phyloP scores from a whole-genome alignment of 208 protist species.

The Trypanosoma cruzi region DNA sequence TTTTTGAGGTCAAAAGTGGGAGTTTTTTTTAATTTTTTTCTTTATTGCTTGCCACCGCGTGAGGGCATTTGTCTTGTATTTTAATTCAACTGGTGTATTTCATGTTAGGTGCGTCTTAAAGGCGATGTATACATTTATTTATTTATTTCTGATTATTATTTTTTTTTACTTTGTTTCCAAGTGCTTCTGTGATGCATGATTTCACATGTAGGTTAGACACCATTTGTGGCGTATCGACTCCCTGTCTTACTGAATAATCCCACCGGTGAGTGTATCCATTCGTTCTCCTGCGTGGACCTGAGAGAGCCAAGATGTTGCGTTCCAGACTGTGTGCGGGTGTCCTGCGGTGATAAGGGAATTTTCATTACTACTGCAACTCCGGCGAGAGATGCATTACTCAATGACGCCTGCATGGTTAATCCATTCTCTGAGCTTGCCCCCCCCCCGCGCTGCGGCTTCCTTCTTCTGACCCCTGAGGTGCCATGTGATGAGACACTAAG shows the following conservation, averaged over 20 bases:
- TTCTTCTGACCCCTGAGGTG: not conserved
- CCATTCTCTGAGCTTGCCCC: constrained; percentile 26
- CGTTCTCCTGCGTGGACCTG: constrained; percentile 69
- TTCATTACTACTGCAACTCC: constrained; percentile 4
- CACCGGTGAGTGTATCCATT: constrained; percentile 58
- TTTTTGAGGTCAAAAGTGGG: not conserved
- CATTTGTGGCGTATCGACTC: too few species aligned
- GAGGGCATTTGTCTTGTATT: not conserved
- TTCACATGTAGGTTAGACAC: too few species aligned
- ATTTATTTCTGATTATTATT: too few species aligned
- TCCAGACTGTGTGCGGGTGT: not conserved
- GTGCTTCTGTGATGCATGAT: not conserved
- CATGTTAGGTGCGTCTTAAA: too few species aligned
- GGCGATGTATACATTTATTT: too few species aligned
- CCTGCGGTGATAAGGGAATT: constrained; percentile 7
- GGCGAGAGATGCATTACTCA: constrained; percentile 3
- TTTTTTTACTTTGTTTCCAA: constrained; percentile 2
- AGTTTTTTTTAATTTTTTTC: constrained; percentile 5
- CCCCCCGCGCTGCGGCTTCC: not conserved
- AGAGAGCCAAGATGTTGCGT: constrained; percentile 40
- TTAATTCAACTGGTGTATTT: too few species aligned
- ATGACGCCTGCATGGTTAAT: constrained; percentile 19
- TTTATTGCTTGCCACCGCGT: not conserved
- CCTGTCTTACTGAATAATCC: constrained; percentile 66
- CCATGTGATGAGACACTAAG: constrained; percentile 21